phyloP scores from a whole-genome alignment of 768 basidiomycete genomes.

The Tubosaeta sp. region DNA sequence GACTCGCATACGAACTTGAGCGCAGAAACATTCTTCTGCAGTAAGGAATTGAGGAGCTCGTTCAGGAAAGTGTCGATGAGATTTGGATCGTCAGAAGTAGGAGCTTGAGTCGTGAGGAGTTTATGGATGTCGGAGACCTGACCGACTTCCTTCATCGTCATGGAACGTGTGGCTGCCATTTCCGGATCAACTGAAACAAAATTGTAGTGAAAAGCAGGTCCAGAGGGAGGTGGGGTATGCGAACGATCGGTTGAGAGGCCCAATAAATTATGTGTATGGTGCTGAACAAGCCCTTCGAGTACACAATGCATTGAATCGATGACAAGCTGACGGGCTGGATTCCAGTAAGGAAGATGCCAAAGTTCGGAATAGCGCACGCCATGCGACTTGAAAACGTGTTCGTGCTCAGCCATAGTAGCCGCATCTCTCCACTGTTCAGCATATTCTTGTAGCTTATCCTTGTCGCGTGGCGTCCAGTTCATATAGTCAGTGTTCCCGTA shows the following conservation, averaged over 20 bases:
- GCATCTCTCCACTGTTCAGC: slow-evolving; percentile 17
- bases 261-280: not conserved
- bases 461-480: slow-evolving; percentile 4
- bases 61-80: not conserved
- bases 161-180: not conserved
- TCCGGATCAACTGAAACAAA: not conserved
- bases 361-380: not conserved
- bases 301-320: not conserved
- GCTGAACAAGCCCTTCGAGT: not conserved
- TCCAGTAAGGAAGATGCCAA: not conserved
- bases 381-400: not conserved
- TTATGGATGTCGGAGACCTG: not conserved
- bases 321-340: not conserved
- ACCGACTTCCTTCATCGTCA: not conserved
- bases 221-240: too few relatives aligned
- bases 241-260: too few relatives aligned
- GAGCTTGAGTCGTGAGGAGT: not conserved
- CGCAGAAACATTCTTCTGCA: not conserved
- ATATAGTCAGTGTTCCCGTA: slow-evolving; percentile 5
- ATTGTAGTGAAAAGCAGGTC: not conserved
- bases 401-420: not conserved
- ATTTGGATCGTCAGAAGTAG: not conserved
- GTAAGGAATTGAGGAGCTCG: not conserved
- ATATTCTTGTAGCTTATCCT: not conserved
- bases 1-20: not conserved